These are phyloP conservation scores for Hypomontagnella monticulosa DNA, from an alignment of 495 filamentous ascomycete species.

Conservation along the genomic window DNA sequence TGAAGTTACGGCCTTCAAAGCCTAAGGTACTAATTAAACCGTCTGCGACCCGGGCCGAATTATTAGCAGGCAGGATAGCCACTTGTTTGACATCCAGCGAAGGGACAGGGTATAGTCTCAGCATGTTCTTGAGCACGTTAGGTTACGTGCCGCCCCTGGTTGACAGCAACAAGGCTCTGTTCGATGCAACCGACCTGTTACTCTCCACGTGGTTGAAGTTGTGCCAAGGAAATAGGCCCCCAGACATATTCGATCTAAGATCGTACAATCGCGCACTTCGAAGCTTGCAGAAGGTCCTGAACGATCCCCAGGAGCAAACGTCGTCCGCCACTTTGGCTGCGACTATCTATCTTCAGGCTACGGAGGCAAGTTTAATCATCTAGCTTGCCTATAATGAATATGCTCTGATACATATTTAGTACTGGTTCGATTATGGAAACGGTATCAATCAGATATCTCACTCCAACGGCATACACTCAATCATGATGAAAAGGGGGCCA, in stretches of 20 bases:
- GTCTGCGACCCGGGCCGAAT: constrained; percentile 6
- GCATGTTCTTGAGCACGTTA: constrained; percentile 20
- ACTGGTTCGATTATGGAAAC: constrained; percentile 16
- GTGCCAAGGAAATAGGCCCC: constrained; percentile 3
- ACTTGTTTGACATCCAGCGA: constrained; percentile 21
- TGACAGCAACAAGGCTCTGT: constrained; percentile 22
- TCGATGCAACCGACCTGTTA: constrained; percentile 30
- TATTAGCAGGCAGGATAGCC: constrained; percentile 16
- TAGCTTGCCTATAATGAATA: background rate
- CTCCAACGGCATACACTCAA: constrained; percentile 25
- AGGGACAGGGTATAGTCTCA: constrained; percentile 26
- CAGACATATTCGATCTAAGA: constrained; percentile 18
- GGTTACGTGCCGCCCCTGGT: constrained; percentile 19
- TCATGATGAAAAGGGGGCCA: constrained; percentile 23
- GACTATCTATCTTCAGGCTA: constrained; percentile 24
- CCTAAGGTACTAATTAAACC: constrained; percentile 8
- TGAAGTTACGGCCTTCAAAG: constrained; percentile 11
- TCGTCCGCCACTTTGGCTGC: constrained; percentile 27
- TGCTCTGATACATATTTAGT: constrained; percentile 7
- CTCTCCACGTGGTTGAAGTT: constrained; percentile 27
- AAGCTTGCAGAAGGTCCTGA: constrained; percentile 24
- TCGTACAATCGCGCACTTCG: constrained; percentile 26
- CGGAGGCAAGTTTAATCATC: constrained; percentile 11
- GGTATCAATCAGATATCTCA: constrained; percentile 26
- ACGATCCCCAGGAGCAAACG: constrained; percentile 23